Evolutionary conservation across 2,329 filamentous ascomycete species (phyloP).

Genomic region (Xylariaceae sp.): DNA sequence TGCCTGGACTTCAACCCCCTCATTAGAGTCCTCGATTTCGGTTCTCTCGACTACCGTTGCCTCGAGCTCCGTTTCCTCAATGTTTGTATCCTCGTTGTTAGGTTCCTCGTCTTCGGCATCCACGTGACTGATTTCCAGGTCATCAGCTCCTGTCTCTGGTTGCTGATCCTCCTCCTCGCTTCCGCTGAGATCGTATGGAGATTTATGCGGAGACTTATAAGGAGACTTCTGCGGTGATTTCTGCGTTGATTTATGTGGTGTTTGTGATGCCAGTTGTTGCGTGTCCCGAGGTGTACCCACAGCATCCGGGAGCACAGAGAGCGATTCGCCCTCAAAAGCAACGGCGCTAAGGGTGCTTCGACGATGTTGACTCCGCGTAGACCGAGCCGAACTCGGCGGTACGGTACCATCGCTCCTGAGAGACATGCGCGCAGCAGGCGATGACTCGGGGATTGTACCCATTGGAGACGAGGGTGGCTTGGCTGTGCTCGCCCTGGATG

Average conservation of each 20-base stretch:
- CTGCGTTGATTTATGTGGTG: conserved; percentile 4
- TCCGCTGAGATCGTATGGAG: conserved; percentile 13
- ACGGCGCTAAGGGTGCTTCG: conserved; percentile 20
- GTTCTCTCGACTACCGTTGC: conserved; percentile 22
- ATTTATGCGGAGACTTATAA: background rate
- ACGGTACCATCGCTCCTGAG: conserved; percentile 22
- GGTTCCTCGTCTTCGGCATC: conserved; percentile 13
- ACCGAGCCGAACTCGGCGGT: conserved; percentile 23
- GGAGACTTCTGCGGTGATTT: background rate
- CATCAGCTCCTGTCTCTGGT: conserved; percentile 2
- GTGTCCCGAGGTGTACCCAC: conserved; percentile 26
- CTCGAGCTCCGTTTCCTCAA: conserved; percentile 16
- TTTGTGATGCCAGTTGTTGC: conserved; percentile 17
- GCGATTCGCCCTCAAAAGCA: conserved; percentile 16
- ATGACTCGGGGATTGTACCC: conserved; percentile 19
- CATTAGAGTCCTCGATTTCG: background rate
- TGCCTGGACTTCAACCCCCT: conserved; percentile 10
- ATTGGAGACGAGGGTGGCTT: conserved; percentile 16
- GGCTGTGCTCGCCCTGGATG: conserved; percentile 25
- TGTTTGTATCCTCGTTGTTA: conserved; percentile 17
- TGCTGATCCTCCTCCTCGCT: conserved; percentile 25
- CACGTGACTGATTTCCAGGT: background rate
- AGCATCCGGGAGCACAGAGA: conserved; percentile 30
- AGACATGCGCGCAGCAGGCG: conserved; percentile 20
- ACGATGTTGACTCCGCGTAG: conserved; percentile 23